phyloP scores from a whole-genome alignment of 257 asterid genomes.

The Nicotiana paniculata region DNA sequence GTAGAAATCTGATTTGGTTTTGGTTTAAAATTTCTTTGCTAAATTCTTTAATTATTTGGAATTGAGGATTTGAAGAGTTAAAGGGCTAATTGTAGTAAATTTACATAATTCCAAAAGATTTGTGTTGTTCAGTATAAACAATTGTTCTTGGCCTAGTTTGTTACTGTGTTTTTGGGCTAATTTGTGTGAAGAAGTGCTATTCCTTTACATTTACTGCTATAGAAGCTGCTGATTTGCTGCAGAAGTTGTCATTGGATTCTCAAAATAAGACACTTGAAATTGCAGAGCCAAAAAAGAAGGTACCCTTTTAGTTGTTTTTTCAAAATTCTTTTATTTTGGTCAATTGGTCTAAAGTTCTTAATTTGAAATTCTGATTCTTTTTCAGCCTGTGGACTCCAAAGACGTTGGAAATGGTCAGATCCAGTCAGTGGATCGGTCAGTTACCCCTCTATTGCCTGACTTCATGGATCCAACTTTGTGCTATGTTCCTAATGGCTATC shows the following conservation, averaged over 20 bases:
- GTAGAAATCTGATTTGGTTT: background rate
- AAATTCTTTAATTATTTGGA: background rate
- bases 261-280: slow-evolving; percentile 38
- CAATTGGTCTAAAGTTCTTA: background rate
- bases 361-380: background rate
- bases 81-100: background rate
- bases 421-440: slow-evolving; percentile 26
- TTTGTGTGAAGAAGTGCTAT: background rate
- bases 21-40: background rate
- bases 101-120: background rate
- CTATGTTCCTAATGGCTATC: slow-evolving; percentile 41
- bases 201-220: slow-evolving; percentile 35
- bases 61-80: background rate
- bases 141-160: background rate
- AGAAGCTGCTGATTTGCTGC: slow-evolving; percentile 58
- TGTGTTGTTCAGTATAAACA: background rate
- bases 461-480: slow-evolving; percentile 38
- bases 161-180: background rate
- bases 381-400: slow-evolving; percentile 31
- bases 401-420: slow-evolving; percentile 25
- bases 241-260: slow-evolving; percentile 52
- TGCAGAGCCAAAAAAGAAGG: slow-evolving; percentile 48
- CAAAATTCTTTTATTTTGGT: background rate
- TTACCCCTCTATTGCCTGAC: slow-evolving; percentile 35
- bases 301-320: background rate